Percentiles rank a stretch among this genome's conserved stretches.
These are phyloP conservation scores for Chondrostereum purpureum DNA, from an alignment of 1,284 basidiomycete genomes.

Conservation along the genomic window DNA sequence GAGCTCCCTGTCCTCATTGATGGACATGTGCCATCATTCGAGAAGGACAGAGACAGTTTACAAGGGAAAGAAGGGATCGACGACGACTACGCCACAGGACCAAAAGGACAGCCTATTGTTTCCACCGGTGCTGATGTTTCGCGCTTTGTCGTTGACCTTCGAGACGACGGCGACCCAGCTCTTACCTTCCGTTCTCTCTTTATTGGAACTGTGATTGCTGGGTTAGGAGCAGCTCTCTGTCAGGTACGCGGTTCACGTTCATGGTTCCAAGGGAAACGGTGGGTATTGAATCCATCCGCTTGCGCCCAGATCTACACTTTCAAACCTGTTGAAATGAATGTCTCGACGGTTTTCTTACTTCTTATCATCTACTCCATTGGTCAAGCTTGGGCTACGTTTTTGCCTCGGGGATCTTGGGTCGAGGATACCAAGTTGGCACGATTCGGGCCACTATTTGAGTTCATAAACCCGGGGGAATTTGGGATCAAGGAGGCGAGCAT, in stretches of 20 bases:
- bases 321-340: conserved; percentile 48
- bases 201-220: conserved; percentile 51
- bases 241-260: conserved; percentile 29
- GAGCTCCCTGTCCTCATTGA: background rate
- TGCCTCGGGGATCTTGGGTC: conserved; percentile 33
- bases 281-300: conserved; percentile 1
- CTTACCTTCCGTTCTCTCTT: conserved; percentile 53
- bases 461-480: conserved; percentile 56
- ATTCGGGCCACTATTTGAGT: conserved; percentile 33
- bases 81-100: background rate
- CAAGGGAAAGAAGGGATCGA: background rate
- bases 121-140: conserved; percentile 53
- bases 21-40: background rate
- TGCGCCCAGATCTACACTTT: conserved; percentile 47
- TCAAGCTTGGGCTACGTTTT: conserved; percentile 41
- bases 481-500: conserved; percentile 50
- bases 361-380: conserved; percentile 52
- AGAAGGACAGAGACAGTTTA: background rate
- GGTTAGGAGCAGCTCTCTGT: conserved; percentile 43
- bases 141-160: conserved; percentile 47
- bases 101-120: conserved; percentile 36
- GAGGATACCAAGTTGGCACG: conserved; percentile 33
- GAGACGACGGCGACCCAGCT: conserved; percentile 56
- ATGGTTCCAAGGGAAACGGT: conserved; percentile 3
- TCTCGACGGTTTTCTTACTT: conserved; percentile 55